These are phyloP conservation scores for Leccinum fibrillosum DNA, from an alignment of 768 basidiomycete genomes.

Conservation along the genomic window DNA sequence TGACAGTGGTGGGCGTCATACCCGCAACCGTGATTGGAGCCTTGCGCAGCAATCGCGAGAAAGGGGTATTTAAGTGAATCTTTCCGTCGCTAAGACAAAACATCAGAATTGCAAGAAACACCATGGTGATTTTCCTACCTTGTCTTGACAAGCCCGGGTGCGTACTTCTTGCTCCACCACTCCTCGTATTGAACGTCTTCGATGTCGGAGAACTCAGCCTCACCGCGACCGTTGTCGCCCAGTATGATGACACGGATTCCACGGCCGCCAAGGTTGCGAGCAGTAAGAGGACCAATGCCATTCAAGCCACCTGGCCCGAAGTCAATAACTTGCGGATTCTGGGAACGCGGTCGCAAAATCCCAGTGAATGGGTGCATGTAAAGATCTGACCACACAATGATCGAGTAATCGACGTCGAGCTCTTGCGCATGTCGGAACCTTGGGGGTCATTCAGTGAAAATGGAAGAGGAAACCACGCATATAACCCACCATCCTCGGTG, in stretches of 20 bases:
- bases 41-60: conserved; percentile 94
- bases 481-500: conserved; percentile 80
- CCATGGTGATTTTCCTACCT: conserved; percentile 45
- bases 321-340: conserved; percentile 84
- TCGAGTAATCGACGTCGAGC: conserved; percentile 69
- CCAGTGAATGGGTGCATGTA: conserved; percentile 89
- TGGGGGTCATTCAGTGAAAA: conserved; percentile 12
- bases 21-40: conserved; percentile 99
- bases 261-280: conserved; percentile 87
- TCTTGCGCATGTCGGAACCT: conserved; percentile 83
- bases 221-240: conserved; percentile 88
- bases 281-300: conserved; percentile 84
- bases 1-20: conserved; percentile 97
- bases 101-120: background rate
- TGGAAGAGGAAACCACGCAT: conserved; percentile 16
- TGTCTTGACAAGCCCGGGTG: conserved; percentile 83
- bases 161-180: conserved; percentile 90
- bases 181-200: conserved; percentile 68
- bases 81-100: conserved; percentile 68
- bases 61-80: conserved; percentile 49
- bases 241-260: conserved; percentile 82
- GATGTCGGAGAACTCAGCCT: conserved; percentile 79
- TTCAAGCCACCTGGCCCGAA: conserved; percentile 94
- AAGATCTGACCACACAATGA: conserved; percentile 94
- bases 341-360: conserved; percentile 86